These are phyloP conservation scores for Trichoderma simmonsii DNA, from an alignment of 2,329 filamentous ascomycete species.

Conservation along the genomic window DNA sequence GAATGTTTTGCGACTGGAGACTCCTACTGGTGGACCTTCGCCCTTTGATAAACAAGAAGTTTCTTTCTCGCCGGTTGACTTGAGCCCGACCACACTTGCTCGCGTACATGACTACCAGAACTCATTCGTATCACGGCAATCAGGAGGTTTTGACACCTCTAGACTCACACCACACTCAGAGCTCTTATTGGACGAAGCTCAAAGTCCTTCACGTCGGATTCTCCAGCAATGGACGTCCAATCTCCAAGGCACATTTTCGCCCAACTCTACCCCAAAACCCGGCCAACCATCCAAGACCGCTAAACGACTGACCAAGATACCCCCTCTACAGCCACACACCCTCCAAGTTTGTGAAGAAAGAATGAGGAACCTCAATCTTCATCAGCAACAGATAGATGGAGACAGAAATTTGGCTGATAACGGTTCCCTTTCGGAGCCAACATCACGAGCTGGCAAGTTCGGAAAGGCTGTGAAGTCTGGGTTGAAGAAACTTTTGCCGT, in stretches of 20 bases:
- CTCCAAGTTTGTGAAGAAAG: conserved; percentile 32
- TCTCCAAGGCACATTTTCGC: neutral
- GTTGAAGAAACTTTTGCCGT: conserved; percentile 16
- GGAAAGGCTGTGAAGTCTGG: conserved; percentile 28
- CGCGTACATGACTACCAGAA: neutral
- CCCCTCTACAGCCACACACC: conserved; percentile 35
- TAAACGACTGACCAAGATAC: conserved; percentile 22
- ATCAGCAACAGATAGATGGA: conserved; percentile 12
- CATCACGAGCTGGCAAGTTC: conserved; percentile 30
- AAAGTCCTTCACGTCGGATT: neutral
- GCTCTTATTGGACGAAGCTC: neutral
- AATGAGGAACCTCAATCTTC: conserved; percentile 2
- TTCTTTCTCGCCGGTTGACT: neutral
- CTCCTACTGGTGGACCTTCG: neutral
- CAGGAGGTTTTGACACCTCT: neutral
- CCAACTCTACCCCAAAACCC: neutral
- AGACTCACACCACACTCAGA: conserved; percentile 10
- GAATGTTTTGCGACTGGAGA: neutral
- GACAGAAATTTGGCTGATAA: neutral
- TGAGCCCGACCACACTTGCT: neutral
- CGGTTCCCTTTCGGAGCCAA: neutral
- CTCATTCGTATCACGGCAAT: neutral
- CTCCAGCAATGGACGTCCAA: conserved; percentile 1
- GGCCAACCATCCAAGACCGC: neutral
- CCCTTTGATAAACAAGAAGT: neutral